phyloP scores from a whole-genome alignment of 2,329 filamentous ascomycete genomes.

The Leptographium radiaticola region DNA sequence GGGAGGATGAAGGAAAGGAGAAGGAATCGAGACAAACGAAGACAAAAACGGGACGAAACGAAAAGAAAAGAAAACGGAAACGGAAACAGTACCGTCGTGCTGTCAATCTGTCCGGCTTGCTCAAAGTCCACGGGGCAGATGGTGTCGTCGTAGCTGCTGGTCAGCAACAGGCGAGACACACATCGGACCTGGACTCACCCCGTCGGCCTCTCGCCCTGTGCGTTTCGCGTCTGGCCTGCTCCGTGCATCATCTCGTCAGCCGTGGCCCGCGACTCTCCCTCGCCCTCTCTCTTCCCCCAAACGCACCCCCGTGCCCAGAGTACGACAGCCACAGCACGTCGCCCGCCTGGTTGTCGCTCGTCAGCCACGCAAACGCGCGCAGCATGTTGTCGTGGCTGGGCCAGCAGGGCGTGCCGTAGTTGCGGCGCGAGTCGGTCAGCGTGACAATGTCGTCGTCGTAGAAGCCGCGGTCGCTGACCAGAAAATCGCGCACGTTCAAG shows the following conservation, averaged over 20 bases:
- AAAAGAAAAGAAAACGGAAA: no score
- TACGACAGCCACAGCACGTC: slow-evolving; percentile 44
- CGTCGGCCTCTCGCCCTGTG: slow-evolving; percentile 24
- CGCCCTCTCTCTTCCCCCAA: neutral
- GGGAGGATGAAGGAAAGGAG: neutral
- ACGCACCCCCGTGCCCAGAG: slow-evolving; percentile 39
- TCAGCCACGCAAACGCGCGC: slow-evolving; percentile 44
- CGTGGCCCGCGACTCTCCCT: neutral
- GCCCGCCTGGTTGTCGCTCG: slow-evolving; percentile 31
- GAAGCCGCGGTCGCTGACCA: slow-evolving; percentile 24
- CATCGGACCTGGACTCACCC: slow-evolving; percentile 12
- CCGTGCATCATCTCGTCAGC: neutral
- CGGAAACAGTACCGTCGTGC: slow-evolving; percentile 21
- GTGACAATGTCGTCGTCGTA: slow-evolving; percentile 22
- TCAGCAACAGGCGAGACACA: neutral
- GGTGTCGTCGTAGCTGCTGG: slow-evolving; percentile 29
- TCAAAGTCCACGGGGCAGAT: slow-evolving; percentile 41
- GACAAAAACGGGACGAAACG: neutral
- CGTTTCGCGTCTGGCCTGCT: slow-evolving; percentile 29
- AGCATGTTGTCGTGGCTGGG: slow-evolving; percentile 22
- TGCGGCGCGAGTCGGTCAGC: slow-evolving; percentile 20
- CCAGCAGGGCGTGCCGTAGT: slow-evolving; percentile 20
- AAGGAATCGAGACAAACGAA: neutral
- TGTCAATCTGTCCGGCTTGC: slow-evolving; percentile 37
- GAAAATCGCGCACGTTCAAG: slow-evolving; percentile 22